Evolutionary conservation across 2,329 filamentous ascomycete species (phyloP), one percentile per base, ranked within the genome.

Genomic region (Claviceps monticola): DNA sequence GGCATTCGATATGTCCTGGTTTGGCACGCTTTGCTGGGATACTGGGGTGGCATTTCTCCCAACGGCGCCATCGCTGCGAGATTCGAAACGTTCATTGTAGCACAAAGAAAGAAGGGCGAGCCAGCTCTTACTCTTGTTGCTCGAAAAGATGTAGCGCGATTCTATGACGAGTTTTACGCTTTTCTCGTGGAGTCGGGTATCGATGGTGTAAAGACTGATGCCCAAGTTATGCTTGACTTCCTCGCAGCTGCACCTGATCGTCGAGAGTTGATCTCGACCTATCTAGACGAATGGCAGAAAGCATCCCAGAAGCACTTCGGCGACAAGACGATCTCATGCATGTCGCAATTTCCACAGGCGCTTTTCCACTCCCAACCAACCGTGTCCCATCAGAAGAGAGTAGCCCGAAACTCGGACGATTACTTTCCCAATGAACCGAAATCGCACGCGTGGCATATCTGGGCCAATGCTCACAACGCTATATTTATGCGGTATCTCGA

Each of bases 391-490:
- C 86, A 87, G 0, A 73, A 80, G 0, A 74, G 94, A 23, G 72
- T 90, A 0, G 78, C 89, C 17, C 84, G 93, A 46, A 97, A 94
- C 68, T 94, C 87, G 0, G 90, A 83, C 56, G 86, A 97, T 67
- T 98, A 90, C 73, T 96, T 94, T 66, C 93, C 93, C 0, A 80
- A 89, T 45, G 78, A 89, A 4, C 79, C 83, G 0, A 77, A 80
- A 0, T 88, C 85, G 6, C 93, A 98, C 56, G 80, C 90, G 0
- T 98, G 93, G 91, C 93, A 98, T 65, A 78, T 97, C 38, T 98
- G 94, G 74, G 81, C 84, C 56, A 98, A 97, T 62, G 91, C 91
- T 0, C 86, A 96, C 67, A 96, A 95, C 64, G 76, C 80, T 36
- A 73, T 97, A 0, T 72, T 97, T 14, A 90, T 85, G 2, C 82